Conservation (phyloP, 2,329 filamentous ascomycete genomes). For the Epichloe hybrida region DNA sequence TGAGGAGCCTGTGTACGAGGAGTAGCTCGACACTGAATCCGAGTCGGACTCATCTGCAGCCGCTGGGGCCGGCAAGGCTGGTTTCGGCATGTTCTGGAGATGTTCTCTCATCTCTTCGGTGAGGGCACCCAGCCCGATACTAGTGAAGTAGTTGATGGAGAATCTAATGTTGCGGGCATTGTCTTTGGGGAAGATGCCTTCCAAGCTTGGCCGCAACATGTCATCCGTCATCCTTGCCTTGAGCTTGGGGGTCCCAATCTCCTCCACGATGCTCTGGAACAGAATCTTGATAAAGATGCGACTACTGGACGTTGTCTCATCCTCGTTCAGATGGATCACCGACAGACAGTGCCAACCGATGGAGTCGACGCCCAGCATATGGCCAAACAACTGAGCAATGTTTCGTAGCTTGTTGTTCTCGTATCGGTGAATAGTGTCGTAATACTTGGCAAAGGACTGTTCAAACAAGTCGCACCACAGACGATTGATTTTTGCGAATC, state of each 20-base stretch:
- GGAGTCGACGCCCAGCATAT: slow-evolving; percentile 75
- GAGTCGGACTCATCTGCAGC: slow-evolving; percentile 47
- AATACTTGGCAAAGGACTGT: slow-evolving; percentile 80
- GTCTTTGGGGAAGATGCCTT: slow-evolving; percentile 81
- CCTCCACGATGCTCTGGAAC: slow-evolving; percentile 82
- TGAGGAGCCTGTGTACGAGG: slow-evolving; percentile 41
- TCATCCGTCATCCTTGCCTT: slow-evolving; percentile 67
- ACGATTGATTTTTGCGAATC: slow-evolving; percentile 90
- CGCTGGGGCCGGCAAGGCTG: slow-evolving; percentile 56
- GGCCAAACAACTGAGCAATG: slow-evolving; percentile 87
- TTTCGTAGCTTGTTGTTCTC: slow-evolving; percentile 93
- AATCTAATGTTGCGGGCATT: slow-evolving; percentile 85
- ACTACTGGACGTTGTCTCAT: slow-evolving; percentile 90
- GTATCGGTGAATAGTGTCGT: slow-evolving; percentile 93
- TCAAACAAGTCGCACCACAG: slow-evolving; percentile 92
- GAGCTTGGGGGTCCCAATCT: slow-evolving; percentile 70
- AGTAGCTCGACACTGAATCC: slow-evolving; percentile 66
- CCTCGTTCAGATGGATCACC: slow-evolving; percentile 80
- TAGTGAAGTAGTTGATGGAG: slow-evolving; percentile 98
- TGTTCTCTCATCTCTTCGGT: slow-evolving; percentile 92
- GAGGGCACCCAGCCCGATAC: slow-evolving; percentile 86
- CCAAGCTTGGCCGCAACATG: slow-evolving; percentile 60
- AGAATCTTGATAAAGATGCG: slow-evolving; percentile 98
- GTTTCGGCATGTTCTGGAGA: slow-evolving; percentile 81
- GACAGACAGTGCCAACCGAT: slow-evolving; percentile 86